Evolutionary conservation across 2,329 filamentous ascomycete species (phyloP), one percentile per base, ranked within the genome.

Genomic region (Aspergillus brunneoviolaceus): DNA sequence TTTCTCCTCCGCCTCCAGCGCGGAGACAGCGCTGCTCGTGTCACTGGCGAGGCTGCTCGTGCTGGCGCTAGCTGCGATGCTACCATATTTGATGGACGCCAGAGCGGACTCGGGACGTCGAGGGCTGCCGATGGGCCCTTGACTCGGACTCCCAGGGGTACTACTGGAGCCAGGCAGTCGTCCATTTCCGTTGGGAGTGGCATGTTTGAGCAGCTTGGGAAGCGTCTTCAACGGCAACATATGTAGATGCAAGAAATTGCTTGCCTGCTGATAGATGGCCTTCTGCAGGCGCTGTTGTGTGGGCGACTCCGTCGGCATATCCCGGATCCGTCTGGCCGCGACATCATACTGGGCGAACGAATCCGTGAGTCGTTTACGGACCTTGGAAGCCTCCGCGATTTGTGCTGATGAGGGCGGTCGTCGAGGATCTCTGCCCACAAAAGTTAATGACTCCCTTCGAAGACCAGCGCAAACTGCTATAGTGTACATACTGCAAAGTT

Each of bases 331-430:
- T 64, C 89, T 87, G 3, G 92, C 92, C 0, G 92, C 91, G 3
- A 86, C 80, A 67, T 96, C 91, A 73, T 96, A 96, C 69, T 96
- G 93, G 11, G 87, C 85, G 70, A 97, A 96, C 9, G 91, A 90
- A 69, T 96, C 93, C 60, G 92, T 93, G 1, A 97, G 82, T 23
- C 92, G 85, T 74, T 92, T 96, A n/a, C 93, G 89, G 11, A 96
- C 89, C 76, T 95, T 96, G 49, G 89, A 88, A 0, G 93, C 93
- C 67, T 96, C 92, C 56, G 90, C 84, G 49, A 96, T 87, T 72
- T 96, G 91, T 5, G 86, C 81, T 7, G 85, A 81, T 2, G 86
- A 81, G 0, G 87, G 87, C 12, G 88, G 86, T 48, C 84, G 84
- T 27, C 87, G 85, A 0, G 87, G 86, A 66, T 90, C 86, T 74